Evolutionary conservation across 2,329 filamentous ascomycete genomes (phyloP).

Genomic region (Beauveria caledonica): DNA sequence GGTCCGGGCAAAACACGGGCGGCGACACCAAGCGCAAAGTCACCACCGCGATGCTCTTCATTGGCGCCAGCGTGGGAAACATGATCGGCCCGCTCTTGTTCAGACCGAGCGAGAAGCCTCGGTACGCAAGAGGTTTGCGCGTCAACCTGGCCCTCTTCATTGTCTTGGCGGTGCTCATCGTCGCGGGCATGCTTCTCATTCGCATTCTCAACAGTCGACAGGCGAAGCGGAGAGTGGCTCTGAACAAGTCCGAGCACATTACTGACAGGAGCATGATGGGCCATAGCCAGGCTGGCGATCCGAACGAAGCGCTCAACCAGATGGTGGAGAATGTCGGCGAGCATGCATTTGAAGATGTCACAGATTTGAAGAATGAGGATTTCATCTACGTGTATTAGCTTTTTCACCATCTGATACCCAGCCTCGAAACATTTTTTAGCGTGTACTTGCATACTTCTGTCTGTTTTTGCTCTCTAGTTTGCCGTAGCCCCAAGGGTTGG

Average conservation of each 20-base stretch:
- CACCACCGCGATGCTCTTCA: constrained; percentile 51
- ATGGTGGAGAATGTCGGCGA: constrained; percentile 28
- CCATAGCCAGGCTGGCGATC: constrained; percentile 23
- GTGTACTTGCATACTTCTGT: not conserved
- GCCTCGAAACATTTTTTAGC: not conserved
- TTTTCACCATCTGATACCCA: not conserved
- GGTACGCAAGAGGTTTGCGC: constrained; percentile 48
- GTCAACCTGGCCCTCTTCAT: constrained; percentile 53
- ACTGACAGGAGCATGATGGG: constrained; percentile 45
- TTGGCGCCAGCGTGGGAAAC: constrained; percentile 55
- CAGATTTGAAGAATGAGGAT: constrained; percentile 52
- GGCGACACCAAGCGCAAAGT: constrained; percentile 61
- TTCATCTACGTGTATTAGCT: constrained; percentile 46
- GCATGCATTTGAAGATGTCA: constrained; percentile 38
- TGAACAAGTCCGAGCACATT: constrained; percentile 37
- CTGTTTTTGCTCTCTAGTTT: not conserved
- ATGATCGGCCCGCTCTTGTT: constrained; percentile 55
- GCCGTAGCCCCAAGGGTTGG: constrained; percentile 23
- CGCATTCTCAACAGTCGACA: constrained; percentile 44
- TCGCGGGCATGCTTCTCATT: constrained; percentile 26
- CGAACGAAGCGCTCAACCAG: constrained; percentile 17
- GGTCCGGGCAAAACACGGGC: constrained; percentile 50
- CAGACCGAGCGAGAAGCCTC: constrained; percentile 48
- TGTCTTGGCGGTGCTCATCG: constrained; percentile 41
- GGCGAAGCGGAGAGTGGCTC: constrained; percentile 24